phyloP scores from a whole-genome alignment of 768 basidiomycete species.

The Hygrophoropsis aurantiaca region DNA sequence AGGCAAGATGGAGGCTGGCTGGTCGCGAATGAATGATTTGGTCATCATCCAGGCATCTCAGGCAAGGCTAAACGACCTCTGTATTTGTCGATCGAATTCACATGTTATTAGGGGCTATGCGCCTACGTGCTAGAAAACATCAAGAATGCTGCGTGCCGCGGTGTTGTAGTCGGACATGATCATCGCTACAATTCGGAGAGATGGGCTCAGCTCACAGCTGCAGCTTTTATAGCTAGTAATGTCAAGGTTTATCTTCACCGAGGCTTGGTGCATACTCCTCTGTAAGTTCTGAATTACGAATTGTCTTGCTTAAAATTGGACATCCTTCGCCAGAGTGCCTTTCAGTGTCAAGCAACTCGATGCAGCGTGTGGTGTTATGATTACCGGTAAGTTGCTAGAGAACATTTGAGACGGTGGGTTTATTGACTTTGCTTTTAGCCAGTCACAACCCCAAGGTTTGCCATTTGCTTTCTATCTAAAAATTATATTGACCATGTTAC shows the following conservation, averaged over 20 bases:
- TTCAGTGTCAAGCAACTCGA: constrained; percentile 65
- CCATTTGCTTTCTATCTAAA: constrained; percentile 1
- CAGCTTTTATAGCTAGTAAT: constrained; percentile 61
- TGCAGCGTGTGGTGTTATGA: constrained; percentile 87
- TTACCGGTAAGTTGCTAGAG: constrained; percentile 57
- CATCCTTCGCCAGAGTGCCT: constrained; percentile 59
- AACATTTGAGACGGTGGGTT: constrained; percentile 1
- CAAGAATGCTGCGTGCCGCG: constrained; percentile 50
- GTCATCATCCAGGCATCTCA: constrained; percentile 82
- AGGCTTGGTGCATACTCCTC: constrained; percentile 77
- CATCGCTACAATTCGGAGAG: constrained; percentile 77
- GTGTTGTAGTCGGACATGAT: constrained; percentile 84
- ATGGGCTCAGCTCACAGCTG: constrained; percentile 77
- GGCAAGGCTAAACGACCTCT: constrained; percentile 34
- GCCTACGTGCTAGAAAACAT: constrained; percentile 64
- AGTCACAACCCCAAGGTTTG: constrained; percentile 86
- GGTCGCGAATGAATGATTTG: constrained; percentile 89
- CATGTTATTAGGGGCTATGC: constrained; percentile 61
- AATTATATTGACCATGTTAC: constrained; percentile 4
- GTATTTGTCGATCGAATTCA: background rate
- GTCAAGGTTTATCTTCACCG: constrained; percentile 69
- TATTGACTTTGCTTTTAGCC: constrained; percentile 38
- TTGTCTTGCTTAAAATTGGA: background rate
- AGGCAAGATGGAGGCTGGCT: constrained; percentile 85
- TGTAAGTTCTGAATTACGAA: constrained; percentile 43